Base-by-base conservation (phyloP, 352 stramenopile genomes). In the Thalassiosira livingstoniorum region DNA sequence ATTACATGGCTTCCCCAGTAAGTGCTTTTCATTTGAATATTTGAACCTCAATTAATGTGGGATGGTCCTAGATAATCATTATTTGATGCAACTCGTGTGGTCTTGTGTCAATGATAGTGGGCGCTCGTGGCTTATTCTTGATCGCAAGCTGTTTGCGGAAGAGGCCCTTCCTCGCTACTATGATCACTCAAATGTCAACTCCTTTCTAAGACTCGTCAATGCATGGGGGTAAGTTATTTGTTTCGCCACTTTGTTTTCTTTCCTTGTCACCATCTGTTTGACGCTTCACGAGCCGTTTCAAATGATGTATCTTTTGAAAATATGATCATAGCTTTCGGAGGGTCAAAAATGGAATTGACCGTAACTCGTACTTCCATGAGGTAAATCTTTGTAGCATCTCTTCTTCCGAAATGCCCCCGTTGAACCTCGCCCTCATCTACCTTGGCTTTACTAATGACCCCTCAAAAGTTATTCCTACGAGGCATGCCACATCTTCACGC, bases 131-230 rank as follows among this genome's bases (percentile, higher is more conserved):
- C 58, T 13, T 27, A 66, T 66, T n/a, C n/a, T 66, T 4, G 37
- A 66, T 21, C 13, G 32, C 13, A 23, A 42, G 7, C 32, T 10
- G 4, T 66, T 66, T 23, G 10, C 37, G 58, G n/a, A 15, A 25
- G 58, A 43, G 23, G 58, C 39, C 27, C 58, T 66, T 23, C 58
- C 58, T 7, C 35, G 11, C 7, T 66, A 66, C 58, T 66, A 42
- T 23, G 58, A 66, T 13, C 37, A 66, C 58, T 60, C 32, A 43
- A 66, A 66, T 42, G 35, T 27, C 58, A 66, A 66, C 23, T 66
- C 58, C 4, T 66, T 66, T 27, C 4, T 66, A 13, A 5, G 58
- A 23, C 27, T 66, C 13, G 58, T 66, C 58, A 66, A 66, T 47
- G 58, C 58, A 27, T 66, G 58, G 58, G 58, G 58, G 47, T 58